phyloP scores from a whole-genome alignment of 1,284 basidiomycete genomes.

The Agroathelia rolfsii region DNA sequence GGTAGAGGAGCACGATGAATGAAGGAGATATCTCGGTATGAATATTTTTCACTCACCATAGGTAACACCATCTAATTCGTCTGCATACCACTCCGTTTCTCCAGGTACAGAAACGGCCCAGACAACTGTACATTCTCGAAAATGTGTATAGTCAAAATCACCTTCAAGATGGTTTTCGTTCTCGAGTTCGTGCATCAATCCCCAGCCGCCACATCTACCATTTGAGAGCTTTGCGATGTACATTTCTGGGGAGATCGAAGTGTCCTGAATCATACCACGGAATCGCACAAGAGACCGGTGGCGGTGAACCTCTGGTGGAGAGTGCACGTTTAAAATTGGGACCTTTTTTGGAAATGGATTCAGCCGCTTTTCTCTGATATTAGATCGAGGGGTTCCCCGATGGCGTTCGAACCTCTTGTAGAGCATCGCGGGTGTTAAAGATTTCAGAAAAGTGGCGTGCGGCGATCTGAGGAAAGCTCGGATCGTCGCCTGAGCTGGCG shows the following conservation, averaged over 20 bases:
- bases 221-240: constrained; percentile 42
- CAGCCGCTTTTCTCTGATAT: constrained; percentile 5
- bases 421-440: constrained; percentile 31
- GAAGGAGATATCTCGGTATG: constrained; percentile 1
- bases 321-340: constrained; percentile 34
- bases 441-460: constrained; percentile 38
- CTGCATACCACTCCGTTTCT: constrained; percentile 39
- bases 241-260: constrained; percentile 58
- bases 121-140: constrained; percentile 51
- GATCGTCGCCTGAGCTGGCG: constrained; percentile 14
- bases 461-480: constrained; percentile 37
- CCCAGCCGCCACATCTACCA: constrained; percentile 59
- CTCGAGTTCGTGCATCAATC: constrained; percentile 28
- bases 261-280: constrained; percentile 73
- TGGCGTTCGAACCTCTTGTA: constrained; percentile 29
- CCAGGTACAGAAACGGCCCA: constrained; percentile 69
- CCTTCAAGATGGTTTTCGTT: constrained; percentile 18
- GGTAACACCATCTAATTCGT: constrained; percentile 25
- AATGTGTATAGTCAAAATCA: constrained; percentile 32
- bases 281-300: constrained; percentile 54
- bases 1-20: constrained; percentile 6
- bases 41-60: constrained; percentile 12
- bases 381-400: constrained; percentile 1
- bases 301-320: constrained; percentile 36
- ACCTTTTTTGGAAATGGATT: constrained; percentile 29